Evolutionary conservation across 345 rosid genomes (phyloP).

Genomic region (Psidium guajava): DNA sequence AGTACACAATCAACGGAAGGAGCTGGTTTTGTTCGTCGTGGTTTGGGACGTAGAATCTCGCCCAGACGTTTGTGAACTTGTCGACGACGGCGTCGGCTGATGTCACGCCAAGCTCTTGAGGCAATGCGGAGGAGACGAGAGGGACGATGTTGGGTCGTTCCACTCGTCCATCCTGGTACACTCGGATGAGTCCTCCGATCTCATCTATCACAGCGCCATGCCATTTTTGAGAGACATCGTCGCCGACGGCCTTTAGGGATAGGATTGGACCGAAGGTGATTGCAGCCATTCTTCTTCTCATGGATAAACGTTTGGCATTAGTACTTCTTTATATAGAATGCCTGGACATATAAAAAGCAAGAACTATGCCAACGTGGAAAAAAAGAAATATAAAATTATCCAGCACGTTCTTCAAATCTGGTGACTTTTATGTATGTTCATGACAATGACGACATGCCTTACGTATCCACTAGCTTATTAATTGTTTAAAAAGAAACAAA

Average conservation of each 20-base stretch:
- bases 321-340: not conserved
- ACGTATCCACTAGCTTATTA: not conserved
- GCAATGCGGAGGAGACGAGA: slow-evolving; percentile 22
- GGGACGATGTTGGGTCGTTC: slow-evolving; percentile 46
- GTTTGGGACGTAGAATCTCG: slow-evolving; percentile 51
- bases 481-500: not conserved
- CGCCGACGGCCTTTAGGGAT: slow-evolving; percentile 10
- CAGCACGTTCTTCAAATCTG: not conserved
- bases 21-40: slow-evolving; percentile 6
- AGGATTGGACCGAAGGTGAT: slow-evolving; percentile 13
- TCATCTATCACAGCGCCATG: slow-evolving; percentile 40
- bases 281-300: slow-evolving; percentile 23
- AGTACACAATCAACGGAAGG: slow-evolving; percentile 49
- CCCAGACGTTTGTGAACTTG: slow-evolving; percentile 44
- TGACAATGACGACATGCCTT: no score
- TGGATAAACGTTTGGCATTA: not conserved
- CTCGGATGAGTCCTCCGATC: slow-evolving; percentile 55
- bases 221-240: slow-evolving; percentile 12
- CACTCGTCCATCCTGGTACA: slow-evolving; percentile 56
- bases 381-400: not conserved
- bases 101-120: slow-evolving; percentile 28
- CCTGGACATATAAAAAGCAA: not conserved
- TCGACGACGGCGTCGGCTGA: slow-evolving; percentile 38
- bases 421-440: not conserved
- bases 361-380: not conserved